Conservation (phyloP, 208 protist species). For the Trypanosoma avium region DNA sequence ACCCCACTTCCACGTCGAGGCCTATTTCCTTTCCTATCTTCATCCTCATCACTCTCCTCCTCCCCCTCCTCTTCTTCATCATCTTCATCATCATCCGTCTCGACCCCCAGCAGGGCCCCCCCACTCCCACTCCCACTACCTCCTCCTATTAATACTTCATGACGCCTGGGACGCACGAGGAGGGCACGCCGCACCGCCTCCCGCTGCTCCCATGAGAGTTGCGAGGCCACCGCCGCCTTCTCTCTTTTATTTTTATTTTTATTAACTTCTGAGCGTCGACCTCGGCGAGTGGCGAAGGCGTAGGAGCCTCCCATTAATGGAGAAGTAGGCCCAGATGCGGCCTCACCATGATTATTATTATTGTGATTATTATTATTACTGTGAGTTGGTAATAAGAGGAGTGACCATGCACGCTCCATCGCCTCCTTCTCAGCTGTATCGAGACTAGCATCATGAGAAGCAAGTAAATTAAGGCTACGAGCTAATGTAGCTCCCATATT, state of each 20-base stretch:
- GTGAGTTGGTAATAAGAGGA: neutral
- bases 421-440: constrained; percentile 1
- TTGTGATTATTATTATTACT: no score
- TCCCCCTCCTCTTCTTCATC: constrained; percentile 29
- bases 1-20: constrained; percentile 14
- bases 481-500: constrained; percentile 27
- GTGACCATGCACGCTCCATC: constrained; percentile 29
- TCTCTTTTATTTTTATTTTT: constrained; percentile 14
- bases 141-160: no score
- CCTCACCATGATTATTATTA: no score
- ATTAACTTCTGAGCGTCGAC: constrained; percentile 34
- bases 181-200: constrained; percentile 22
- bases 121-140: no score
- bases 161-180: constrained; percentile 1
- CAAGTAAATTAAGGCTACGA: constrained; percentile 12
- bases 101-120: neutral
- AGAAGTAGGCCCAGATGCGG: neutral
- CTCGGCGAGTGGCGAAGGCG: constrained; percentile 48
- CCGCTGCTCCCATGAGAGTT: constrained; percentile 14
- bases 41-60: constrained; percentile 27
- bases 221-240: neutral
- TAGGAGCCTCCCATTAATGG: constrained; percentile 49
- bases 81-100: constrained; percentile 33
- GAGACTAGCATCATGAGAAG: neutral
- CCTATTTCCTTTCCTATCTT: no score